Evolutionary conservation across 164 flowering plant species (phyloP).

Genomic region (Sextonia rubra): DNA sequence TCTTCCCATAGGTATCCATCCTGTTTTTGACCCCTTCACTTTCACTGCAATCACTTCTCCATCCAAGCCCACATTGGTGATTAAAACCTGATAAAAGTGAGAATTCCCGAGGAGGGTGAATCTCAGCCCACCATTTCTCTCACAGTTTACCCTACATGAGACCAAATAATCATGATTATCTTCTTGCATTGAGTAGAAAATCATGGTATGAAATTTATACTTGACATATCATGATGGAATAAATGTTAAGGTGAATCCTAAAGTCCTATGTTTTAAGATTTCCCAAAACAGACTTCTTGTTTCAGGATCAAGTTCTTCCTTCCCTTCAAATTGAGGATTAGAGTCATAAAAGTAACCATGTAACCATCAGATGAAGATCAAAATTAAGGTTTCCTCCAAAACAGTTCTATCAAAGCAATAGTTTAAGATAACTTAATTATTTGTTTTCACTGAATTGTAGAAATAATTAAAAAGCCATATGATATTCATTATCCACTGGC

Average conservation of each 20-base stretch:
- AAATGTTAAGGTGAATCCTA: neutral
- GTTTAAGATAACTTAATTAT: no score
- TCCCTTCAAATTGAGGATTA: no score
- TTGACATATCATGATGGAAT: neutral
- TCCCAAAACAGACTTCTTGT: no score
- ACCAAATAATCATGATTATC: neutral
- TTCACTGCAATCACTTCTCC: constrained; percentile 70
- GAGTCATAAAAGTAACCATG: no score
- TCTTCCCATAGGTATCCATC: constrained; percentile 82
- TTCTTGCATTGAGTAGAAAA: neutral
- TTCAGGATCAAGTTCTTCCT: no score
- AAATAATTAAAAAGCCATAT: no score
- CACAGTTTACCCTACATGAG: constrained; percentile 61
- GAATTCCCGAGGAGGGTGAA: constrained; percentile 55
- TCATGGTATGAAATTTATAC: neutral
- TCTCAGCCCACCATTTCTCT: constrained; percentile 59
- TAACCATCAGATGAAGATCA: no score
- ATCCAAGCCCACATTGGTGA: constrained; percentile 64
- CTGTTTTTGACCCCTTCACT: constrained; percentile 81
- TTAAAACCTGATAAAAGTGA: constrained; percentile 56
- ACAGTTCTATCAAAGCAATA: no score
- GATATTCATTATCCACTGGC: no score
- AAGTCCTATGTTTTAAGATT: neutral
- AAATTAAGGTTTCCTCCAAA: no score
- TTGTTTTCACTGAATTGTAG: no score